phyloP scores from a whole-genome alignment of 805 yeast species.

The Schwanniomyces occidentalis region DNA sequence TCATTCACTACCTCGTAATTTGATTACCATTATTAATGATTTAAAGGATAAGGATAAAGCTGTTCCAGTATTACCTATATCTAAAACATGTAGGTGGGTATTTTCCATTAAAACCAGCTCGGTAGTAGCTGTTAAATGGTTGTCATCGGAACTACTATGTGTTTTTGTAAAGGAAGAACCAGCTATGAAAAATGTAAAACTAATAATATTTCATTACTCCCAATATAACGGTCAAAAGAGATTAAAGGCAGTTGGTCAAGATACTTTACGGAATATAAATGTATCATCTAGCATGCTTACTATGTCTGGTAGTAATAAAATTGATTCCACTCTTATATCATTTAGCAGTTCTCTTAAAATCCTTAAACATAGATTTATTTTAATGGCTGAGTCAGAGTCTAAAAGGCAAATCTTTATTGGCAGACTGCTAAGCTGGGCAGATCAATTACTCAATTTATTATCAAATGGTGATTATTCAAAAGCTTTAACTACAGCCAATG shows the following conservation, averaged over 20 bases:
- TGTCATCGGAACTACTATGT: constrained; percentile 26
- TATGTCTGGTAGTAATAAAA: background rate
- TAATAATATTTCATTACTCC: constrained; percentile 7
- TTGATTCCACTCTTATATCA: background rate
- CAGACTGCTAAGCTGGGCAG: constrained; percentile 68
- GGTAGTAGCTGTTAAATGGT: constrained; percentile 60
- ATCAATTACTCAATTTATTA: constrained; percentile 50
- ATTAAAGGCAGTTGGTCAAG: constrained; percentile 6
- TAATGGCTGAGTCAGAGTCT: constrained; percentile 27
- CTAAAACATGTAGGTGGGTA: constrained; percentile 24
- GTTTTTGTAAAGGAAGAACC: constrained; percentile 17
- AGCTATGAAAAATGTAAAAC: background rate
- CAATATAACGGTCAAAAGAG: background rate
- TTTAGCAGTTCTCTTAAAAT: constrained; percentile 13
- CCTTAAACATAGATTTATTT: constrained; percentile 23
- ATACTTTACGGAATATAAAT: constrained; percentile 1
- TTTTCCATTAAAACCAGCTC: constrained; percentile 24
- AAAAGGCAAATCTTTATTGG: constrained; percentile 59
- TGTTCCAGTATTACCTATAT: constrained; percentile 26
- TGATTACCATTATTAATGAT: constrained; percentile 25
- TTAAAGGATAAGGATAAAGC: constrained; percentile 40
- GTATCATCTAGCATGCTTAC: background rate
- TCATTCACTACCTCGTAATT: constrained; percentile 32
- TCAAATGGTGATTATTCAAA: constrained; percentile 47
- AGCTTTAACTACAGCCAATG: constrained; percentile 58